phyloP scores from a whole-genome alignment of 78 protist genomes.

The Pigoraptor vietnamica region DNA sequence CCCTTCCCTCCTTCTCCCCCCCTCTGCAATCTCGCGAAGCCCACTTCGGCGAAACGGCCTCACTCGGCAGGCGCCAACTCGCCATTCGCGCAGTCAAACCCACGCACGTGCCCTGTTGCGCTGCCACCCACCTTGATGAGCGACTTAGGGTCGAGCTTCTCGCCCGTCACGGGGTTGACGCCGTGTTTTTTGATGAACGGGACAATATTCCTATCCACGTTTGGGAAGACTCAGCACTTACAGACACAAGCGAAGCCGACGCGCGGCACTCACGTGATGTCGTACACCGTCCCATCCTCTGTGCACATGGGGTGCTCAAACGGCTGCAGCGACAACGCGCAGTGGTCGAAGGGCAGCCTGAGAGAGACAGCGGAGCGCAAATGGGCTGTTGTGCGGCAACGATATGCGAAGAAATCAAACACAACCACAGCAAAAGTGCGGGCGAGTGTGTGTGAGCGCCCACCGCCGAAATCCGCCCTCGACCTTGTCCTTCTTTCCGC shows the following conservation, averaged over 20 bases:
- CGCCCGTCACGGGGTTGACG: slow-evolving; percentile 79
- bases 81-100: no score
- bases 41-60: no score
- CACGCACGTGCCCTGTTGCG: not conserved
- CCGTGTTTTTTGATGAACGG: slow-evolving; percentile 71
- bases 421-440: not conserved
- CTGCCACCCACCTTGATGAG: slow-evolving; percentile 27
- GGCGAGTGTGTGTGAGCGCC: not conserved
- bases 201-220: slow-evolving; percentile 35
- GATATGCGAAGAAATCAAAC: not conserved
- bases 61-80: no score
- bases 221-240: not conserved
- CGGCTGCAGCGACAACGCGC: slow-evolving; percentile 71
- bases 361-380: not conserved
- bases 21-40: no score
- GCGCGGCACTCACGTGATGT: slow-evolving; percentile 22
- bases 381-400: not conserved
- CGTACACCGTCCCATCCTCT: slow-evolving; percentile 69
- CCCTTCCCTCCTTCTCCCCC: no score
- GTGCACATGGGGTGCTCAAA: slow-evolving; percentile 64
- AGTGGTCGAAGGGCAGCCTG: slow-evolving; percentile 66
- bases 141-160: slow-evolving; percentile 54
- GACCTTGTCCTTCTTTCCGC: slow-evolving; percentile 10
- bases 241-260: no score
- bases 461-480: not conserved